Evolutionary conservation across 2,329 filamentous ascomycete genomes (phyloP).

Genomic region (Botryosphaeria dothidea): DNA sequence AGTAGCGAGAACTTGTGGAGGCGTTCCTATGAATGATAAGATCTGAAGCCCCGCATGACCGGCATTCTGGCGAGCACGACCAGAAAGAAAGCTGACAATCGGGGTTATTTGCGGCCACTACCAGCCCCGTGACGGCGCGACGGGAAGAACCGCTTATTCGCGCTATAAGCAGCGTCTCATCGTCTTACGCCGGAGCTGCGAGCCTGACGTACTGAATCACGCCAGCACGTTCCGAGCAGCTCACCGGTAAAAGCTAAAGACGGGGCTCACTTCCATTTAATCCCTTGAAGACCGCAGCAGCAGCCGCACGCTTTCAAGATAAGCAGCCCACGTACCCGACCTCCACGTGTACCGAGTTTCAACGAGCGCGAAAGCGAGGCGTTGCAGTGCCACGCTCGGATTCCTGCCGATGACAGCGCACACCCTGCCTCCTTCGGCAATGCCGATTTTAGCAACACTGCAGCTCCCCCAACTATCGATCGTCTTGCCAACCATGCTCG

Average conservation of each 20-base stretch:
- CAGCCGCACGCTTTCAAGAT: not conserved
- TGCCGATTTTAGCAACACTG: not conserved
- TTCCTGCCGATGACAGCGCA: constrained; percentile 1
- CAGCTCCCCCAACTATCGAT: not conserved
- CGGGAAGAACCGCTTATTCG: constrained; percentile 2
- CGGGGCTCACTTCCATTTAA: not conserved
- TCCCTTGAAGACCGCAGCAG: not conserved
- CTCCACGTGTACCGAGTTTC: not conserved
- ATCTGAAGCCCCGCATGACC: not conserved
- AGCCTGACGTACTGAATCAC: constrained; percentile 4
- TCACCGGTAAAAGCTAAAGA: not conserved
- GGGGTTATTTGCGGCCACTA: not conserved
- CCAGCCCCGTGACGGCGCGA: not conserved
- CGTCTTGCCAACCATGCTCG: not conserved
- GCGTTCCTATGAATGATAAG: not conserved
- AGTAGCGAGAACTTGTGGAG: not conserved
- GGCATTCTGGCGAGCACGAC: not conserved
- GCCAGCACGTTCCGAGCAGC: not conserved
- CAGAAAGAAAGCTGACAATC: not conserved
- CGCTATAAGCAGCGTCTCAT: not conserved
- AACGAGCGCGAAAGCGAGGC: not conserved
- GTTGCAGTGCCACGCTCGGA: constrained; percentile 4
- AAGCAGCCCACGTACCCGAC: not conserved
- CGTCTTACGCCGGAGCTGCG: not conserved
- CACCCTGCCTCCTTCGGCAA: not conserved